Percentiles rank a stretch among this genome's conserved stretches.
Evolutionary conservation across 1,284 basidiomycete genomes (phyloP).

Genomic region (Malassezia japonica): DNA sequence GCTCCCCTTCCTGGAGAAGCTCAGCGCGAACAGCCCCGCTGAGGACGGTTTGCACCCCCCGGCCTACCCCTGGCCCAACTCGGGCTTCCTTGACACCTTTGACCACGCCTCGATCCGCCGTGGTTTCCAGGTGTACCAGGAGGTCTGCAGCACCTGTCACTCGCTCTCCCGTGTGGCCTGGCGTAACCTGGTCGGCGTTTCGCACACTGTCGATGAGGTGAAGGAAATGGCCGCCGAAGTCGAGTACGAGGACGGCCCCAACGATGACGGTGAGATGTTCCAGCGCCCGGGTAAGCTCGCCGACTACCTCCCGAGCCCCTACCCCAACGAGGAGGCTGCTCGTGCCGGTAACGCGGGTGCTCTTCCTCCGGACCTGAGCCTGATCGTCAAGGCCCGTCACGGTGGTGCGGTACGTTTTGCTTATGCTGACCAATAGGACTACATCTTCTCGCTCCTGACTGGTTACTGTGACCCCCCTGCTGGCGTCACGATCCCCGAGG

Average conservation of each 20-base stretch:
- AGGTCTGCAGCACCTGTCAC: conserved; percentile 97
- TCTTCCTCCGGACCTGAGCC: conserved; percentile 87
- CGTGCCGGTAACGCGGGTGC: conserved; percentile 88
- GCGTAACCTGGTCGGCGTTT: conserved; percentile 97
- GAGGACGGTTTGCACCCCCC: conserved; percentile 91
- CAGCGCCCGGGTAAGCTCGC: conserved; percentile 91
- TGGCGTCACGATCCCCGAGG: conserved; percentile 79
- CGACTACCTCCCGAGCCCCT: conserved; percentile 91
- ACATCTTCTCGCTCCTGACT: conserved; percentile 90
- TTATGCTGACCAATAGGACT: conserved; percentile 61
- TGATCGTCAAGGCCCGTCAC: conserved; percentile 97
- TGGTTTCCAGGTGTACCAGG: conserved; percentile 96
- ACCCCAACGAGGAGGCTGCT: conserved; percentile 96
- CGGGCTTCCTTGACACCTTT: conserved; percentile 76
- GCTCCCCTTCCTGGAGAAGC: conserved; percentile 37
- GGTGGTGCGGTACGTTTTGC: conserved; percentile 84
- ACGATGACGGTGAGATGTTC: conserved; percentile 96
- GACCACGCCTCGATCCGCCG: conserved; percentile 96
- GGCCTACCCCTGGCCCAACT: conserved; percentile 81
- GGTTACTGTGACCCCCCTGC: conserved; percentile 95
- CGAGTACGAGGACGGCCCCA: conserved; percentile 93
- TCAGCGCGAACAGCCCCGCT: conserved; percentile 47
- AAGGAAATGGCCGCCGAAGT: conserved; percentile 80
- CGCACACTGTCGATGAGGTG: conserved; percentile 84
- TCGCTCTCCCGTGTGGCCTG: conserved; percentile 98